Conservation (phyloP, 225 moss, liverwort and hornwort species). For the Pseudoscleropodium purum region DNA sequence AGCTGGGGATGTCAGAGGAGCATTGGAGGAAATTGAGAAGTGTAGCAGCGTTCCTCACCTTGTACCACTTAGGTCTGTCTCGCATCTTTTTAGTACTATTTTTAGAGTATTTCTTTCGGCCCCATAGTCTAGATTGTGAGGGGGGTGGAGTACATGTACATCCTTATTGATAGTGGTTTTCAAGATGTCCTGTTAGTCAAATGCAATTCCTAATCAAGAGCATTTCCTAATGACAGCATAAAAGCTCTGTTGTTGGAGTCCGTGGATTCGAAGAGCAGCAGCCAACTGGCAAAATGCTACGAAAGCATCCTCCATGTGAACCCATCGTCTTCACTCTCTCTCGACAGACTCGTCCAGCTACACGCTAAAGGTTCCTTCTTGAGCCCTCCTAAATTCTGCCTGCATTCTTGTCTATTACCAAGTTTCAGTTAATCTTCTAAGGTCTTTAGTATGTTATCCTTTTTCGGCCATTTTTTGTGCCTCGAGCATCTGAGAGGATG, state of each 20-base stretch:
- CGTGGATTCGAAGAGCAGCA: constrained; percentile 48
- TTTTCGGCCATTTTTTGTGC: background rate
- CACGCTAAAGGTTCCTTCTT: constrained; percentile 38
- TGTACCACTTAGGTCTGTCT: constrained; percentile 55
- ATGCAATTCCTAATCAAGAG: background rate
- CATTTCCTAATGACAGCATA: constrained; percentile 39
- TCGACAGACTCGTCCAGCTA: constrained; percentile 54
- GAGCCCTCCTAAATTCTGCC: background rate
- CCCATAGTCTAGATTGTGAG: background rate
- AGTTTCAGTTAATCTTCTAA: background rate
- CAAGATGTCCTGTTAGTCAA: background rate
- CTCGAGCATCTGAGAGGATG: background rate
- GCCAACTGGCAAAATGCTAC: constrained; percentile 43
- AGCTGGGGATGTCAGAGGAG: constrained; percentile 69
- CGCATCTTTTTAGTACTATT: background rate
- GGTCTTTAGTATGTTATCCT: background rate
- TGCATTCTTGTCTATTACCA: background rate
- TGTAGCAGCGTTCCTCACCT: constrained; percentile 44
- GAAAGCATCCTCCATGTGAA: constrained; percentile 48
- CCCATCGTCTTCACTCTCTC: constrained; percentile 53
- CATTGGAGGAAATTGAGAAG: constrained; percentile 70
- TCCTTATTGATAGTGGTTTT: background rate
- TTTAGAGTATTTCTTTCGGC: background rate
- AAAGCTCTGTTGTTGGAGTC: constrained; percentile 76
- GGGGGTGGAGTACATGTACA: background rate